Evolutionary conservation across 192 early-diverging fungal genomes (phyloP), one percentile per base, ranked within the genome.

Genomic region (Backusella tuberculispora): DNA sequence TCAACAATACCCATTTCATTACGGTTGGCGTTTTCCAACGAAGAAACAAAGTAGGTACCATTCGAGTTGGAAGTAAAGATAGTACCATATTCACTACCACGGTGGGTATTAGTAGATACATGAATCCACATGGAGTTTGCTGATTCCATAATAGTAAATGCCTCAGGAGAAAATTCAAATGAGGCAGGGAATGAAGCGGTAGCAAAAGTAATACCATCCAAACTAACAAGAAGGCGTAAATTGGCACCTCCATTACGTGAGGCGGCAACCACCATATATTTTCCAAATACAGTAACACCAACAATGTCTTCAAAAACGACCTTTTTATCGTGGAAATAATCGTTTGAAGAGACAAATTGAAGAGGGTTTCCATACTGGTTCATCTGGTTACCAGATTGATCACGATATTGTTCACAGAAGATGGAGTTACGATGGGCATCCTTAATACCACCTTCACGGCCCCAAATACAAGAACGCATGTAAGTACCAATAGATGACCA

Each of bases 41-140:
- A 88, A 10, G 83, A 75, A 9, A 89, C 89, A 79, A 90, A 98
- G 73, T 88, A 95, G 0, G 90, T 92, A 65, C 96, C 97, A 66
- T 98, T 92, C 8, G 91, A 92, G 81, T 97, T 94, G 66, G 97
- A 98, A 21, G 90, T 90, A 78, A 96, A 95, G n/a, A 99, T 83
- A 9, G 84, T 91, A 40, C 98, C 98, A 76, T 84, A 93, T 77
- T 97, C 92, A 26, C 76, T 80, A 0, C 88, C 88, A 24, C 79
- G 65, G 26, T 80, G 79, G 7, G 81, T 72, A 73, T 83, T 86
- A 21, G 86, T 88, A 0, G 88, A 90, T 3, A 94, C 92, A 67
- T 90, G 88, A 66, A 94, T 75, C 83, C 88, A 90, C 64, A 93
- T 76, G 4, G 88, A 85, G 26, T 83, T 77, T 37, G 86, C 86